Evolutionary conservation across 2,329 filamentous ascomycete species (phyloP), one percentile per base, ranked within the genome.

Genomic region (Pseudopithomyces maydicus): DNA sequence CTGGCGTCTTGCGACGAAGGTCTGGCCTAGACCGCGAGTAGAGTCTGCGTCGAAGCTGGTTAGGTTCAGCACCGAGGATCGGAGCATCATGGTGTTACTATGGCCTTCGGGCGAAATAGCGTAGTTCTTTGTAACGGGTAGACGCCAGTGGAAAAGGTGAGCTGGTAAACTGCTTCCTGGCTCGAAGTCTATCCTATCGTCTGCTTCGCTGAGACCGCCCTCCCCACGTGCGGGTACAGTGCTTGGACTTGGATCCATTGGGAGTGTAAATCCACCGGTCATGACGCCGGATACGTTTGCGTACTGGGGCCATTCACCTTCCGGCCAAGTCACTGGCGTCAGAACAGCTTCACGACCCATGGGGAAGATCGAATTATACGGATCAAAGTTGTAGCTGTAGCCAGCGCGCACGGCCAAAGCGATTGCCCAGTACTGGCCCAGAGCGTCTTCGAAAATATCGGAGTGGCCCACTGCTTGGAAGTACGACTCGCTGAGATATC

Each of bases 1-100:
- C 63, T 85, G 82, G 2, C 81, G 72, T 1, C 80, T 75, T 0
- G 77, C 78, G 19, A 85, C 69, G 54, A 85, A 84, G 77, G 20
- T 33, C n/a, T 29, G 53, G 6, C 53, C 53, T n/a, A n/a, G 35
- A 14, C 35, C 35, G 14, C 11, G 35, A 3, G 35, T n/a, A 14
- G 35, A 36, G 11, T 36, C 35, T 5, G 35, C 35, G 35, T 36
- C 35, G 11, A 36, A 36, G 11, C 35, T 36, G 35, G 35, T 36
- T n/a, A 36, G 15, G 35, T 36, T 36, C 5, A 36, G 35, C 6
- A 36, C 15, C 35, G 35, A 36, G 35, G 35, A 36, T 36, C 35
- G 35, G 3, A 36, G 35, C 35, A 36, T 36, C 35, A 36, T 14
- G 35, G 12, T 36, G 15, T 36, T 36, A 6, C 11, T 36, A 36